A percentile compares a stretch with the other conserved stretches of the same genome.
Evolutionary conservation across 345 rosid genomes (phyloP).

Genomic region (Moringa oleifera): DNA sequence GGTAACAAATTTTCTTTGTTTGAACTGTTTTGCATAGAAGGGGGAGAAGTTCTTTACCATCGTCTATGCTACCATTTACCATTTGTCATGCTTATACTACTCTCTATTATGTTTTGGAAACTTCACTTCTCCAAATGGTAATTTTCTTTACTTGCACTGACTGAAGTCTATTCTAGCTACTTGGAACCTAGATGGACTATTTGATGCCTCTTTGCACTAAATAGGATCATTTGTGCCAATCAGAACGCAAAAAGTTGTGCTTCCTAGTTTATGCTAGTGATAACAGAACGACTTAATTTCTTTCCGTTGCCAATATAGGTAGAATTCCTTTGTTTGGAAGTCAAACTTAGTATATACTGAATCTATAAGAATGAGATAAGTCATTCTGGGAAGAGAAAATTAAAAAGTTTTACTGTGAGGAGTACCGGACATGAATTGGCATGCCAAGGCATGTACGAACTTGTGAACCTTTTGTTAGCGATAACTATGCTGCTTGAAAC

Average conservation of each 20-base stretch:
- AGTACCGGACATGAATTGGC: background rate
- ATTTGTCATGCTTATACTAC: too few species aligned
- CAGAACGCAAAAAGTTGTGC: too few species aligned
- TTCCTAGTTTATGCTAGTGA: too few species aligned
- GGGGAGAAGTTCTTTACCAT: background rate
- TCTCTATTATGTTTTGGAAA: too few species aligned
- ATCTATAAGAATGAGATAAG: background rate
- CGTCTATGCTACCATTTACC: too few species aligned
- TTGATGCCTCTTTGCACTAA: background rate
- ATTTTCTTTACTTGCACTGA: background rate
- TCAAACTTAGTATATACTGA: background rate
- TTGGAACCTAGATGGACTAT: background rate
- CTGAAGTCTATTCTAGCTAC: background rate
- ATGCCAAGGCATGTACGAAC: background rate
- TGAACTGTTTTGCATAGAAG: too few species aligned
- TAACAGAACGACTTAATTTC: too few species aligned
- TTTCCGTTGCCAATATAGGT: too few species aligned
- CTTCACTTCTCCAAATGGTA: background rate
- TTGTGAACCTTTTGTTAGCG: background rate
- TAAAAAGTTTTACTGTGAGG: background rate
- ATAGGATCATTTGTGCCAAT: too few species aligned
- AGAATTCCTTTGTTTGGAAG: too few species aligned
- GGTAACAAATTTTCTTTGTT: slow-evolving; percentile 32
- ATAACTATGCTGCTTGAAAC: too few species aligned
- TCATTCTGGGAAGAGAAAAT: background rate